A percentile compares a stretch with the other conserved stretches of the same genome.
Conservation (phyloP, 352 stramenopile genomes). For the Phytophthora europaea region DNA sequence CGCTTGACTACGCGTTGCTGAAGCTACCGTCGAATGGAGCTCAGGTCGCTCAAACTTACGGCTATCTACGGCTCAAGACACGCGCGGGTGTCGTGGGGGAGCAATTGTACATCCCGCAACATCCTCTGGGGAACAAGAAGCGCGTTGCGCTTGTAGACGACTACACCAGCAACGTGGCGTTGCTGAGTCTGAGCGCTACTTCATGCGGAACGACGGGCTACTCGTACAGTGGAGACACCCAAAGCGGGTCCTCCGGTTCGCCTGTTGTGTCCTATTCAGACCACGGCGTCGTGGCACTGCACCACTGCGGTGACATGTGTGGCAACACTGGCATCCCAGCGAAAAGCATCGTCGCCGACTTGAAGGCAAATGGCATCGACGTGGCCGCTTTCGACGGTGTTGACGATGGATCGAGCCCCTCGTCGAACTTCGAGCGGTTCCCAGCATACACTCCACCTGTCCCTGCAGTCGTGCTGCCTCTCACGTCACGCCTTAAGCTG, state of each 20-base stretch:
- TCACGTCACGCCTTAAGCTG: constrained; percentile 29
- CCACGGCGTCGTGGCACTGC: constrained; percentile 70
- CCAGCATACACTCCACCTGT: constrained; percentile 44
- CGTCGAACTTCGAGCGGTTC: constrained; percentile 44
- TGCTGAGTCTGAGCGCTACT: constrained; percentile 43
- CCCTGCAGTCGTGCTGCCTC: constrained; percentile 1
- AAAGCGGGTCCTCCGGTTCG: constrained; percentile 70
- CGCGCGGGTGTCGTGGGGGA: constrained; percentile 36
- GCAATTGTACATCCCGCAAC: constrained; percentile 64
- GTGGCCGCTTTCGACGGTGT: constrained; percentile 44
- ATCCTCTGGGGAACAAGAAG: constrained; percentile 56
- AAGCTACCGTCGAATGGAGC: constrained; percentile 36
- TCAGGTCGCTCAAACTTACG: constrained; percentile 46
- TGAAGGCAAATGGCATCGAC: constrained; percentile 35
- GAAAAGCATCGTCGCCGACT: constrained; percentile 48
- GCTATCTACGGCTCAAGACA: constrained; percentile 57
- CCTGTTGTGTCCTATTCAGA: constrained; percentile 59
- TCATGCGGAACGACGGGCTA: constrained; percentile 54
- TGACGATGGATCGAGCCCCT: constrained; percentile 31
- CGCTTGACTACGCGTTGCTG: constrained; percentile 70
- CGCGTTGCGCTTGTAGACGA: constrained; percentile 59
- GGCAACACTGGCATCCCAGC: constrained; percentile 68
- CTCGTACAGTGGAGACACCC: constrained; percentile 71
- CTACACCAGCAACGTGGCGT: constrained; percentile 43
- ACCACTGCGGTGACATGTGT: constrained; percentile 71